phyloP scores from a whole-genome alignment of 176 grass and related monocot species.

The Saccharum officinarum region DNA sequence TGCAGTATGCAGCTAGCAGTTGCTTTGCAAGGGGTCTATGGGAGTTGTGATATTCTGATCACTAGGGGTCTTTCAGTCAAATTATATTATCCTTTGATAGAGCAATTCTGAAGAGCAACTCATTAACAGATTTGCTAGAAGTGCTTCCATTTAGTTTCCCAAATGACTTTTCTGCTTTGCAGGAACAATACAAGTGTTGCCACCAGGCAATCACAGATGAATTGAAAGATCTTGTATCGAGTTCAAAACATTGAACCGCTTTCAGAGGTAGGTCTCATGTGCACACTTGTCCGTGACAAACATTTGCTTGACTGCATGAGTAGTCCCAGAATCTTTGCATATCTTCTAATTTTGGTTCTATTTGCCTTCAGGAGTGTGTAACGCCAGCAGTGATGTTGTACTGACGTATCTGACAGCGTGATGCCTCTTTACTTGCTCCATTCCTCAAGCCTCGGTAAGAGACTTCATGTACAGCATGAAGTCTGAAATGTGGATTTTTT shows the following conservation, averaged over 20 bases:
- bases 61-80: background rate
- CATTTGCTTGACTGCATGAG: background rate
- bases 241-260: conserved; percentile 25
- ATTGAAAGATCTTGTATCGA: conserved; percentile 57
- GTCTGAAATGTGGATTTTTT: background rate
- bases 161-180: conserved; percentile 24
- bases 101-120: background rate
- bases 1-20: background rate
- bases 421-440: background rate
- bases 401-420: background rate
- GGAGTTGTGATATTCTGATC: background rate
- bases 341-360: background rate
- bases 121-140: background rate
- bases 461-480: conserved; percentile 23
- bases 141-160: background rate
- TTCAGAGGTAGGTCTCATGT: conserved; percentile 30
- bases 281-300: background rate
- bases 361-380: background rate
- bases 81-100: background rate
- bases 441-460: background rate
- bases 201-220: conserved; percentile 58
- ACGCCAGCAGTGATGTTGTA: background rate
- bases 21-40: background rate
- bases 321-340: background rate
- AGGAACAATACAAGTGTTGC: conserved; percentile 91